Percentiles rank a stretch among this genome's conserved stretches.
These are phyloP conservation scores for Tolypocladium inflatum DNA, from an alignment of 2,329 filamentous ascomycete genomes.

Conservation along the genomic window DNA sequence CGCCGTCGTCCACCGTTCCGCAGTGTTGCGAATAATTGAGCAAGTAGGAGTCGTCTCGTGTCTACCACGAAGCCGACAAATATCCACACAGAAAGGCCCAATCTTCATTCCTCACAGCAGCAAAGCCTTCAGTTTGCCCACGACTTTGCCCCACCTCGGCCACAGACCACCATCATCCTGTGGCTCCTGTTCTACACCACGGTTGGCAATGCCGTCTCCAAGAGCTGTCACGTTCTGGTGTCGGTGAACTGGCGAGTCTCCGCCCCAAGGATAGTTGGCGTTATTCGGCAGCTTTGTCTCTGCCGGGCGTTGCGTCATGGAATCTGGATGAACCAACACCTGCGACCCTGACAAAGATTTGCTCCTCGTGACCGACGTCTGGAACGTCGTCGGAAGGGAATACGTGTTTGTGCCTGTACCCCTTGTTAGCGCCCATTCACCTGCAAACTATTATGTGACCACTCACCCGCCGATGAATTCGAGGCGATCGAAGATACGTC, in stretches of 20 bases:
- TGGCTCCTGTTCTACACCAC: not conserved
- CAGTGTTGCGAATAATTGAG: no score
- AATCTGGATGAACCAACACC: not conserved
- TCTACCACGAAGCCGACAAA: not conserved
- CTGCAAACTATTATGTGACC: not conserved
- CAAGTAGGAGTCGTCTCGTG: not conserved
- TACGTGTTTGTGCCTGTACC: conserved; percentile 1
- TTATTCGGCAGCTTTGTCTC: conserved; percentile 15
- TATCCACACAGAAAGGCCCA: not conserved
- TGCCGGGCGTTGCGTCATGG: not conserved
- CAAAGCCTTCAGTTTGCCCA: not conserved
- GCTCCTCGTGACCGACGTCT: conserved; percentile 7
- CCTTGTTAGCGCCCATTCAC: not conserved
- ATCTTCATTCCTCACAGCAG: not conserved
- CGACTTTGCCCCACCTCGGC: conserved; percentile 1
- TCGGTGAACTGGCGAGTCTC: conserved; percentile 23
- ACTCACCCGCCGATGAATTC: not conserved
- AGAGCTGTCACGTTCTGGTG: conserved; percentile 20
- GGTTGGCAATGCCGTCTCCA: conserved; percentile 9
- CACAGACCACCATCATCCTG: not conserved
- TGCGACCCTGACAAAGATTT: not conserved
- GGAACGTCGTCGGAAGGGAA: conserved; percentile 7
- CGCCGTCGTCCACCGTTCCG: not conserved
- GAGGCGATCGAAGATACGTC: not conserved
- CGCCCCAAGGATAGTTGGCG: conserved; percentile 26